Evolutionary conservation across 108 stramenopile genomes (phyloP).

Genomic region (Pseudonitzschia delicatissima): DNA sequence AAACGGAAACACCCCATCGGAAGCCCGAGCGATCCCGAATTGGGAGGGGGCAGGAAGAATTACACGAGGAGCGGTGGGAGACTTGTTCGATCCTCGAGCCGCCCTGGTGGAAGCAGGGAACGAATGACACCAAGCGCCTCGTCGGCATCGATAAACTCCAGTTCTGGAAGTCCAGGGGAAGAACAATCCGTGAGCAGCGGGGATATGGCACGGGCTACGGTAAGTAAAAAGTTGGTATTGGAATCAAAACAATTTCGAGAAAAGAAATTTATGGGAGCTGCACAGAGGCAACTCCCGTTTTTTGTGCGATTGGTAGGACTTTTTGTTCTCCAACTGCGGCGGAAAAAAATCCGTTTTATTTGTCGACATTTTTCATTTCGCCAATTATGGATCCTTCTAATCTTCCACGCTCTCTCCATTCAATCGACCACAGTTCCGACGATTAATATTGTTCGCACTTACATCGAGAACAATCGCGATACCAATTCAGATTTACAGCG

Average conservation of each 20-base stretch:
- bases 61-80: neutral
- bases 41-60: neutral
- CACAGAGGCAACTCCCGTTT: no score
- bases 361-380: no score
- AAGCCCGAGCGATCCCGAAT: neutral
- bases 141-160: neutral
- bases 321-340: no score
- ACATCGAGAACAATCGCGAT: conserved; percentile 30
- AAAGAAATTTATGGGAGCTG: no score
- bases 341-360: no score
- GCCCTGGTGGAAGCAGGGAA: neutral
- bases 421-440: conserved; percentile 51
- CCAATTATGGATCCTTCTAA: no score
- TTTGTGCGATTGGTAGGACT: no score
- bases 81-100: neutral
- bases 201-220: conserved; percentile 23
- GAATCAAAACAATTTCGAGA: no score
- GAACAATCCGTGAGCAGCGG: conserved; percentile 17
- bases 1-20: neutral
- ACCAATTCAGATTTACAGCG: conserved; percentile 39
- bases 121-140: neutral
- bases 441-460: conserved; percentile 37
- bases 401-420: no score
- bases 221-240: conserved; percentile 13
- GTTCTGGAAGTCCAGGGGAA: neutral